These are phyloP conservation scores for Fusarium phyllophilum DNA, from an alignment of 2,329 filamentous ascomycete genomes.

Conservation along the genomic window DNA sequence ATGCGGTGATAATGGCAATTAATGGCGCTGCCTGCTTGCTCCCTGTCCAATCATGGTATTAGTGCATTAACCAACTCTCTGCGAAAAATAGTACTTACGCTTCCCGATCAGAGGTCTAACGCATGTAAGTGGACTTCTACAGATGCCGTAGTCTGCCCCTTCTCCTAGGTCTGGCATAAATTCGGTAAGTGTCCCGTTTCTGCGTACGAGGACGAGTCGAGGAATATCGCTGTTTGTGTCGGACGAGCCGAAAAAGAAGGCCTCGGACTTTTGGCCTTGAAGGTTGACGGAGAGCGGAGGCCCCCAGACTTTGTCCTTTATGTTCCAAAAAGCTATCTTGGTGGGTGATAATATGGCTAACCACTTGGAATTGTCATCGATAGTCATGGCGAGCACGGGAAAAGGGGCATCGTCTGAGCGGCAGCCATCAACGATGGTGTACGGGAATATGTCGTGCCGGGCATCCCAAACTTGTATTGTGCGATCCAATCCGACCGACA, in stretches of 20 bases:
- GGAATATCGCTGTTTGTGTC: slow-evolving; percentile 50
- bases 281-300: slow-evolving; percentile 63
- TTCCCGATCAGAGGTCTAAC: slow-evolving; percentile 59
- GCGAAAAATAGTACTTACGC: slow-evolving; percentile 47
- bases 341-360: slow-evolving; percentile 72
- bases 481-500: slow-evolving; percentile 77
- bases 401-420: slow-evolving; percentile 59
- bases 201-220: slow-evolving; percentile 69
- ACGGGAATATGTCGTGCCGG: slow-evolving; percentile 55
- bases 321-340: slow-evolving; percentile 71
- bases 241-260: slow-evolving; percentile 70
- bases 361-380: slow-evolving; percentile 72
- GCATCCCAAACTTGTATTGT: slow-evolving; percentile 74
- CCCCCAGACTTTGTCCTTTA: slow-evolving; percentile 66
- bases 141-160: slow-evolving; percentile 58
- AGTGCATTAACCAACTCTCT: neutral
- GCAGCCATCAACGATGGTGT: slow-evolving; percentile 55
- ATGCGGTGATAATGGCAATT: slow-evolving; percentile 55
- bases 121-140: slow-evolving; percentile 62
- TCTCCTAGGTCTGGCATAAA: slow-evolving; percentile 59
- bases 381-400: slow-evolving; percentile 69
- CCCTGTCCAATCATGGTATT: slow-evolving; percentile 5
- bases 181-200: slow-evolving; percentile 71
- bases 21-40: slow-evolving; percentile 18
- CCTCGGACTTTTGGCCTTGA: slow-evolving; percentile 64